These are phyloP conservation scores for Phytophthora agathidicida DNA, from an alignment of 352 stramenopile genomes.

Conservation along the genomic window DNA sequence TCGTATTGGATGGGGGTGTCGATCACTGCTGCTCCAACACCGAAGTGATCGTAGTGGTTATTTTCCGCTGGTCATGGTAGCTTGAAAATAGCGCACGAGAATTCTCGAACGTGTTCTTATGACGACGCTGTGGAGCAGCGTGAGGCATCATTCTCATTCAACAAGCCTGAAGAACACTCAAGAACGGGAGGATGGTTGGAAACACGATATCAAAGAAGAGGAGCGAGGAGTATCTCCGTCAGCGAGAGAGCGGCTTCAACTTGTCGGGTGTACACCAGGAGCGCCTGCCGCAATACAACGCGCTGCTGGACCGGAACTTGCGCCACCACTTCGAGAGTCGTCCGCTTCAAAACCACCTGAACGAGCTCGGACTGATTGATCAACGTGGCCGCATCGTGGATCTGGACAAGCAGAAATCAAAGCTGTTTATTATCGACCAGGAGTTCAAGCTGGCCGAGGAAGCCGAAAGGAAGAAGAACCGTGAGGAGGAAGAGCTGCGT, in stretches of 20 bases:
- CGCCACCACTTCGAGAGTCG: conserved; percentile 90
- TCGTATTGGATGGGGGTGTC: conserved; percentile 44
- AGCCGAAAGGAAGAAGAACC: conserved; percentile 66
- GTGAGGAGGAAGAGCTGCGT: conserved; percentile 88
- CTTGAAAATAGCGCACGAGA: conserved; percentile 31
- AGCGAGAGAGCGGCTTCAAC: conserved; percentile 68
- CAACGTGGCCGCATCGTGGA: conserved; percentile 89
- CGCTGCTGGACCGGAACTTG: conserved; percentile 89
- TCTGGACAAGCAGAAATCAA: conserved; percentile 88
- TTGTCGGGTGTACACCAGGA: conserved; percentile 67
- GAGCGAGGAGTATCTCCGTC: conserved; percentile 49
- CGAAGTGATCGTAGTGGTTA: conserved; percentile 15
- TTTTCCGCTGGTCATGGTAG: not conserved
- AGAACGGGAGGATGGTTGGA: conserved; percentile 19
- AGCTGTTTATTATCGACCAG: conserved; percentile 93
- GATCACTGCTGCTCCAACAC: conserved; percentile 9
- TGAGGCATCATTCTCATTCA: conserved; percentile 17
- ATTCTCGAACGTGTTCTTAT: conserved; percentile 30
- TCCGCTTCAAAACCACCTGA: conserved; percentile 78
- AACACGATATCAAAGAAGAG: conserved; percentile 37
- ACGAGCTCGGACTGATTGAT: conserved; percentile 86
- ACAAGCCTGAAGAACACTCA: conserved; percentile 1
- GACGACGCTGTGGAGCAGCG: not conserved
- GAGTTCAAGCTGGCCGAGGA: conserved; percentile 91
- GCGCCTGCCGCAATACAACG: conserved; percentile 85